A percentile compares a stretch with the other conserved stretches of the same genome.
phyloP scores from a whole-genome alignment of 2,329 filamentous ascomycete genomes.

The Penicillium olsonii region DNA sequence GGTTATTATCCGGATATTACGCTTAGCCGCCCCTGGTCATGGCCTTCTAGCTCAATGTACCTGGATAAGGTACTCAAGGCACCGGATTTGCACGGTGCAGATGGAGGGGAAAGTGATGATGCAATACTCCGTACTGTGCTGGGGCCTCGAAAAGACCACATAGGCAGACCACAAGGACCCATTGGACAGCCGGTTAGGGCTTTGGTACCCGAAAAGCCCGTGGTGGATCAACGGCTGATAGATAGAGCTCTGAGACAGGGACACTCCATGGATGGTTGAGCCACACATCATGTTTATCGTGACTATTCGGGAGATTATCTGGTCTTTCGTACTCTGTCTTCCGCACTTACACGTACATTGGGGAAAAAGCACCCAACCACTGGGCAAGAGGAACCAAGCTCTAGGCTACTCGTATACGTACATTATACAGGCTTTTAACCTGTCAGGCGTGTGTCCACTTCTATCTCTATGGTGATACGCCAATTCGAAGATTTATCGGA shows the following conservation, averaged over 20 bases:
- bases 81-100: not conserved
- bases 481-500: slow-evolving; percentile 8
- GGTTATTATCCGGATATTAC: not conserved
- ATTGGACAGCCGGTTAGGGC: slow-evolving; percentile 1
- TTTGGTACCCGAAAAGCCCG: slow-evolving; percentile 7
- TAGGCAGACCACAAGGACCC: not conserved
- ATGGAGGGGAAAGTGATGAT: slow-evolving; percentile 1
- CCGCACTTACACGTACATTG: no score
- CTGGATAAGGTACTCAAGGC: not conserved
- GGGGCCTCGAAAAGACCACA: not conserved
- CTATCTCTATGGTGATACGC: not conserved
- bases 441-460: slow-evolving; percentile 7
- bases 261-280: not conserved
- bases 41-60: not conserved
- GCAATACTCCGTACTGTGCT: not conserved
- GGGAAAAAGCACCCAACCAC: not conserved
- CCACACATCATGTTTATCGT: not conserved
- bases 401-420: slow-evolving; percentile 9
- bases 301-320: not conserved
- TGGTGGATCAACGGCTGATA: slow-evolving; percentile 8
- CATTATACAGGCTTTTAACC: slow-evolving; percentile 1
- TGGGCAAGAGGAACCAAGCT: slow-evolving; percentile 9
- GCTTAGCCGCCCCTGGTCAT: not conserved
- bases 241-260: slow-evolving; percentile 4
- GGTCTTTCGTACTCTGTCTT: no score